Conservation (phyloP, 148 eudicot genomes). For the Nepenthes gracilis region DNA sequence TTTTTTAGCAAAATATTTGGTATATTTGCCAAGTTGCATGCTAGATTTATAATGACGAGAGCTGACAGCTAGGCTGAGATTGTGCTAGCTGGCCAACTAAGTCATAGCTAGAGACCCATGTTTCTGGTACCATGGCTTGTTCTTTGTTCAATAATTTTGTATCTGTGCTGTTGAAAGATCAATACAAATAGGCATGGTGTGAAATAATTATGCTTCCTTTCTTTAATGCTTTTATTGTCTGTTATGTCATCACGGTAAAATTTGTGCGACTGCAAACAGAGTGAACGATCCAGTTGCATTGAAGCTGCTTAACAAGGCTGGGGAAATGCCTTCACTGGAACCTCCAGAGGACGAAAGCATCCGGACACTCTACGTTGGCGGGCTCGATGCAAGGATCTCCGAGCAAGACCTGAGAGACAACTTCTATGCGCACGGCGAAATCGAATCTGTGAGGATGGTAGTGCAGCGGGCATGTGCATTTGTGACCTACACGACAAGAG, state of each 20-base stretch:
- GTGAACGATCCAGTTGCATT: constrained; percentile 92
- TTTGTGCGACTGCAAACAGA: constrained; percentile 49
- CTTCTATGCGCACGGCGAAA: constrained; percentile 91
- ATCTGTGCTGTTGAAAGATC: too few relatives aligned
- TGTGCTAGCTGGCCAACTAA: too few relatives aligned
- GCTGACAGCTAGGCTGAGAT: too few relatives aligned
- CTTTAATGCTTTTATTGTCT: not conserved
- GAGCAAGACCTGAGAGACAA: constrained; percentile 91
- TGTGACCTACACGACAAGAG: constrained; percentile 91
- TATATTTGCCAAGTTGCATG: too few relatives aligned
- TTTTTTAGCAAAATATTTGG: too few relatives aligned
- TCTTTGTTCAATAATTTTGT: too few relatives aligned
- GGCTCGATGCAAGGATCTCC: constrained; percentile 67
- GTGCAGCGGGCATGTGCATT: constrained; percentile 87
- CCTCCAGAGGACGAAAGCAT: constrained; percentile 93
- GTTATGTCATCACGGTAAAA: not conserved
- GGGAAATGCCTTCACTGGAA: constrained; percentile 84
- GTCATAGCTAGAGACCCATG: too few relatives aligned
- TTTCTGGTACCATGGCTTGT: too few relatives aligned
- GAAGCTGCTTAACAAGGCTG: constrained; percentile 89
- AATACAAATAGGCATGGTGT: too few relatives aligned
- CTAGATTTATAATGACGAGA: too few relatives aligned
- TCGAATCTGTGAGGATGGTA: constrained; percentile 86
- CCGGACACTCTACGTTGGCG: constrained; percentile 84
- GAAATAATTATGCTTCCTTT: too few relatives aligned